Evolutionary conservation across 2,329 filamentous ascomycete species (phyloP).

Genomic region (Phialemonium atrogriseum): DNA sequence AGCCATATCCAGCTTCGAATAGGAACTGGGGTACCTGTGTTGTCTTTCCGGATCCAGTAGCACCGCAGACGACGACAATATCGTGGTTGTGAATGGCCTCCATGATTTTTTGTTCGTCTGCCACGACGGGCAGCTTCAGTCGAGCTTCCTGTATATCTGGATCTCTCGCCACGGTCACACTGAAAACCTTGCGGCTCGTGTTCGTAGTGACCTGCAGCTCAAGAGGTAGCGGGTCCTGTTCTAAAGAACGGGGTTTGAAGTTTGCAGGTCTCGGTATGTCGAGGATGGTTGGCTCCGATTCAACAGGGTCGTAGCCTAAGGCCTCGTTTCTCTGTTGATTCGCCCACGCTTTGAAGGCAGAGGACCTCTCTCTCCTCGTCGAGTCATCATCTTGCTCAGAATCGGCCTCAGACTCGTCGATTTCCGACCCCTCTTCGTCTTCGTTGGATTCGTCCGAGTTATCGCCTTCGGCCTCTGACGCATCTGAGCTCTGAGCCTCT

Average conservation of each 20-base stretch:
- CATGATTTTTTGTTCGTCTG: constrained; percentile 96
- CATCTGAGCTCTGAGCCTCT: constrained; percentile 11
- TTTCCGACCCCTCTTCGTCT: constrained; percentile 15
- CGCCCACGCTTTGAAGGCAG: constrained; percentile 92
- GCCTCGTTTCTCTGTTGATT: constrained; percentile 74
- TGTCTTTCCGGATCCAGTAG: constrained; percentile 95
- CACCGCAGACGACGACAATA: constrained; percentile 84
- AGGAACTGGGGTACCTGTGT: constrained; percentile 96
- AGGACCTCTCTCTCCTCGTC: constrained; percentile 31
- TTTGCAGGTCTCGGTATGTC: constrained; percentile 49
- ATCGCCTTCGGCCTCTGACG: constrained; percentile 21
- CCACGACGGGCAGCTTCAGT: constrained; percentile 77
- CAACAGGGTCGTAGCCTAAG: constrained; percentile 53
- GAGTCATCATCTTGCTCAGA: constrained; percentile 26
- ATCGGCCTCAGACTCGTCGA: constrained; percentile 17
- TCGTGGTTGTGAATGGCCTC: constrained; percentile 91
- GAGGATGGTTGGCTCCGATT: constrained; percentile 31
- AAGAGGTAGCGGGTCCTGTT: constrained; percentile 62
- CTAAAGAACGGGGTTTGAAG: constrained; percentile 59
- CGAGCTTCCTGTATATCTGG: constrained; percentile 71
- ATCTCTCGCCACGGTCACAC: constrained; percentile 61
- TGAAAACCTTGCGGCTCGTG: constrained; percentile 62
- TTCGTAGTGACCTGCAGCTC: constrained; percentile 56
- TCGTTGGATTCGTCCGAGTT: constrained; percentile 24
- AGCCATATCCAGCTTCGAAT: constrained; percentile 87